Conservation (phyloP, 106 monocot species). For the Ottelia alismoides region DNA sequence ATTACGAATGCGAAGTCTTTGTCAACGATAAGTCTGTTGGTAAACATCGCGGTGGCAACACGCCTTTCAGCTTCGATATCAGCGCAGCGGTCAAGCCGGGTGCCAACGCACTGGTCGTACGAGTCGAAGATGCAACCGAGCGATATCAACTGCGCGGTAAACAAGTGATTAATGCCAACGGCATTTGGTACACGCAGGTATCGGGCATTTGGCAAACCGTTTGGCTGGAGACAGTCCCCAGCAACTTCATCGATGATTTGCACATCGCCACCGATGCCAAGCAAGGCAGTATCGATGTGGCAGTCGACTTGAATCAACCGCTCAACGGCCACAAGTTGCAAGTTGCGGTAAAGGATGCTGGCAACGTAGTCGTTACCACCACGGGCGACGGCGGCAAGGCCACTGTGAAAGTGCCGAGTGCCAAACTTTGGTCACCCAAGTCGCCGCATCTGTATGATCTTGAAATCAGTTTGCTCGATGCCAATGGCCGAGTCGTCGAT, state of each 20-base stretch:
- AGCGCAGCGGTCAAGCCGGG: background rate
- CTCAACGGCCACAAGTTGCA: no score
- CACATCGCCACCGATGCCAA: background rate
- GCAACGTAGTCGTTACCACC: no score
- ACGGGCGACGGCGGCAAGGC: no score
- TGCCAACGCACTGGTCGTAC: background rate
- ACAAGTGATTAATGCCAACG: background rate
- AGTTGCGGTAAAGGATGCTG: no score
- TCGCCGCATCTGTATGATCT: background rate
- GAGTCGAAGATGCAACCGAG: background rate
- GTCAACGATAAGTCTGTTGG: background rate
- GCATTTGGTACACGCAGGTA: background rate
- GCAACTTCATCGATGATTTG: no score
- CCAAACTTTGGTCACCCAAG: background rate
- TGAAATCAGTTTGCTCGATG: background rate
- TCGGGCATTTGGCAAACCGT: background rate
- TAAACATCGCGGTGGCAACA: background rate
- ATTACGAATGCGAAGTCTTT: background rate
- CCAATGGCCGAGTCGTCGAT: background rate
- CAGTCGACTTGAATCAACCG: no score
- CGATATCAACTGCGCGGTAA: no score
- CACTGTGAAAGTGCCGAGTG: background rate
- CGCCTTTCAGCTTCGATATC: background rate
- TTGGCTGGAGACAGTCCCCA: background rate
- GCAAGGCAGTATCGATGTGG: no score